A percentile compares a stretch with the other conserved stretches of the same genome.
Conservation (phyloP, 768 basidiomycete species). For the Tremella yokohamensis region DNA sequence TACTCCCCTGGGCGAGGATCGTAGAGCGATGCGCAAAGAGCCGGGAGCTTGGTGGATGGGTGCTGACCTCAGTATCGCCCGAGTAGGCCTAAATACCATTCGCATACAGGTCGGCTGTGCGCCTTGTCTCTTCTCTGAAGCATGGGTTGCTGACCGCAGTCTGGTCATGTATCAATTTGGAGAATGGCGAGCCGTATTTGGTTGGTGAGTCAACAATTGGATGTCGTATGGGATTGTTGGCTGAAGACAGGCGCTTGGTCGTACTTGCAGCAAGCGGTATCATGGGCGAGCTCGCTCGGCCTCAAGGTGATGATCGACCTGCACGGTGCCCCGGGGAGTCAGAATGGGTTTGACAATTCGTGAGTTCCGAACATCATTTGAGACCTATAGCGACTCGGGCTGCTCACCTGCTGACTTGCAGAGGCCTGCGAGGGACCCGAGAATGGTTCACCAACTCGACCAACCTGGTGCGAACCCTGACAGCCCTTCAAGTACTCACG, state of each 20-base stretch:
- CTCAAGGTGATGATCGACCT: slow-evolving; percentile 47
- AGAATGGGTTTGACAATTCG: slow-evolving; percentile 50
- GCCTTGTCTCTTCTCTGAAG: not conserved
- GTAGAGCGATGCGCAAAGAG: no score
- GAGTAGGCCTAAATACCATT: slow-evolving; percentile 46
- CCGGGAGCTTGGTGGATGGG: no score
- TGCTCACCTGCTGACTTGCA: slow-evolving; percentile 8
- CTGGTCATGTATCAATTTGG: slow-evolving; percentile 47
- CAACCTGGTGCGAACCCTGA: slow-evolving; percentile 38
- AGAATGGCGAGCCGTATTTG: slow-evolving; percentile 39
- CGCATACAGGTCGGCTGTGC: slow-evolving; percentile 48
- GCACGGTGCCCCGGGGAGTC: slow-evolving; percentile 45
- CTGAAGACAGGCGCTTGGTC: slow-evolving; percentile 25
- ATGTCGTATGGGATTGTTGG: not conserved
- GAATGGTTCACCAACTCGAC: slow-evolving; percentile 44
- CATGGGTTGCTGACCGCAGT: slow-evolving; percentile 16
- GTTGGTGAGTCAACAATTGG: slow-evolving; percentile 16
- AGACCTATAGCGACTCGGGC: no score
- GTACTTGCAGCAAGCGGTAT: slow-evolving; percentile 43
- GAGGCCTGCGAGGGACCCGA: slow-evolving; percentile 32
- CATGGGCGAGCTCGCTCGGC: slow-evolving; percentile 39
- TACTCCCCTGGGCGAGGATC: no score
- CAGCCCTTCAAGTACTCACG: slow-evolving; percentile 35
- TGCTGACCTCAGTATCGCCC: slow-evolving; percentile 21
- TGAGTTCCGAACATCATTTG: slow-evolving; percentile 10